Evolutionary conservation across 2,329 filamentous ascomycete genomes (phyloP).

Genomic region (Paecilomyces sp.): DNA sequence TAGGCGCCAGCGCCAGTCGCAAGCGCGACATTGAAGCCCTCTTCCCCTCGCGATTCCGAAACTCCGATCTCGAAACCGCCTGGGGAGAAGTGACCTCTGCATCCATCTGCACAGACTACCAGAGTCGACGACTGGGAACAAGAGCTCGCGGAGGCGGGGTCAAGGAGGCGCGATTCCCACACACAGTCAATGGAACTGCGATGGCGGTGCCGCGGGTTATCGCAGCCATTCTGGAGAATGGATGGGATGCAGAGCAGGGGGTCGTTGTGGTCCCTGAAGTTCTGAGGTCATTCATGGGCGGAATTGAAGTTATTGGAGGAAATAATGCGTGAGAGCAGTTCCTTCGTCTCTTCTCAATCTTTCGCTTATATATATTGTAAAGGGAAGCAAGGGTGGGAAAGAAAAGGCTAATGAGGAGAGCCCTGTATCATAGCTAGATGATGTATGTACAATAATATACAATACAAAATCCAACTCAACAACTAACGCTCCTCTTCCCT

Average conservation of each 20-base stretch:
- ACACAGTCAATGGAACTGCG: conserved; percentile 90
- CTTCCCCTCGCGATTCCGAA: conserved; percentile 67
- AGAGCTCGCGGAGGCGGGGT: conserved; percentile 50
- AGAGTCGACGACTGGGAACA: conserved; percentile 74
- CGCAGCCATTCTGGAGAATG: conserved; percentile 82
- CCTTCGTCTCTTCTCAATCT: not conserved
- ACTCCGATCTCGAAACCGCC: conserved; percentile 47
- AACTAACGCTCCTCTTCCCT: not conserved
- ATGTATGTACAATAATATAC: not conserved
- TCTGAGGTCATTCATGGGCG: conserved; percentile 78
- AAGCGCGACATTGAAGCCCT: conserved; percentile 93
- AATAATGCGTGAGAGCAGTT: conserved; percentile 1
- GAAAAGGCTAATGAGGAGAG: not conserved
- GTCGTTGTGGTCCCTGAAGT: conserved; percentile 71
- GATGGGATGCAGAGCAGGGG: conserved; percentile 66
- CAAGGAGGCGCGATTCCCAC: conserved; percentile 61
- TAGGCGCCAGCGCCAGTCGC: conserved; percentile 77
- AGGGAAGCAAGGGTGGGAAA: not conserved
- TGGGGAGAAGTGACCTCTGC: conserved; percentile 93
- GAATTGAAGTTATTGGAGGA: conserved; percentile 55
- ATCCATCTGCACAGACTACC: conserved; percentile 92
- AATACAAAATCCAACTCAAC: not conserved
- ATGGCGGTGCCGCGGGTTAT: conserved; percentile 84
- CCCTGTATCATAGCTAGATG: not conserved
- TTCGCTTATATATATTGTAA: not conserved